Base-by-base conservation (phyloP, 345 rosid genomes). In the Ceriops decandra region DNA sequence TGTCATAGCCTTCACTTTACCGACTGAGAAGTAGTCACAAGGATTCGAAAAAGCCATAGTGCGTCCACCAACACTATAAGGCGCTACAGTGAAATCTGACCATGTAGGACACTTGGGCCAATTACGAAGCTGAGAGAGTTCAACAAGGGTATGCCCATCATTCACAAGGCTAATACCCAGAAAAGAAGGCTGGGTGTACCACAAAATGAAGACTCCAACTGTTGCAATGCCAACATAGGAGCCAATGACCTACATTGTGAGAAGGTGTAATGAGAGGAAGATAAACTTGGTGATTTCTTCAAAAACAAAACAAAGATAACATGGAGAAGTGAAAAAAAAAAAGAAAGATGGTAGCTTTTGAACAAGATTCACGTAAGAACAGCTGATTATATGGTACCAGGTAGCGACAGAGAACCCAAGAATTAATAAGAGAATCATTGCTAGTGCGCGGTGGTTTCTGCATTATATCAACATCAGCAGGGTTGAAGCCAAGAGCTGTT, bases 401-500 rank as follows among this genome's bases (percentile, higher is more conserved):
- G 82, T 93, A 93, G 47, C 92, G 88, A 63, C 90, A 66, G 46
- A 90, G 83, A 74, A 93, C 83, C 98, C 93, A 90, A 32, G 85
- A 73, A 68, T 73, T 89, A 16, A 89, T 84, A 63, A 93, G 88
- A 46, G 83, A 70, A 71, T 93, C 98, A 16, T 90, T 85, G 76
- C 85, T 89, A 79, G 81, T 93, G 52, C 96, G 89, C 2, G 96
- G 97, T 2, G 96, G 90, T 66, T 87, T 93, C 73, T 38, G 79
- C 98, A 90, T 93, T 36, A 90, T 85, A 73, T 88, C 97, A 79
- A 84, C 82, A 80, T 93, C 98, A 68, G 97, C 85, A 58, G 97
- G 96, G 64, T 93, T 93, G 64, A 93, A 93, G 27, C 98, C 98
- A 63, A 93, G 89, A 11, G 96, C 97, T 27, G 97, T 93, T n/a